Conservation (phyloP, 176 grass and related monocot genomes). For the Phyllostachys edulis region DNA sequence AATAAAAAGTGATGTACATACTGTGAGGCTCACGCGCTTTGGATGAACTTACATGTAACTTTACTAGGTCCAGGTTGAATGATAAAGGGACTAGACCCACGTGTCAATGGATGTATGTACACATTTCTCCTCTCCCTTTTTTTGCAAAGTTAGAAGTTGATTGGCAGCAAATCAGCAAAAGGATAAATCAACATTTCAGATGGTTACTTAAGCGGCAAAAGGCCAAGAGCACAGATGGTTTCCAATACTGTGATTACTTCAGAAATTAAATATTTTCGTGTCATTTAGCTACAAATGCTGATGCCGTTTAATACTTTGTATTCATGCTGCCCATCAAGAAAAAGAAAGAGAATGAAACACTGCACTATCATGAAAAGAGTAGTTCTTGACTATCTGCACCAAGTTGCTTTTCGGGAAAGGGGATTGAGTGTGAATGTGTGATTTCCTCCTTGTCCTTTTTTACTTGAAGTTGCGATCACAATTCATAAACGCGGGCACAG, state of each 20-base stretch:
- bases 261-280: not conserved
- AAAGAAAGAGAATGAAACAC: not conserved
- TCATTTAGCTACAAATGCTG: not conserved
- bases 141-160: not conserved
- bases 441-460: not conserved
- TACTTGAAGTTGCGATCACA: not conserved
- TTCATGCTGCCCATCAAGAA: not conserved
- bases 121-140: not conserved
- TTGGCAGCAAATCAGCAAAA: not conserved
- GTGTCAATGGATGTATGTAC: not conserved
- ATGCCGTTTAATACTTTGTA: not conserved
- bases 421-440: not conserved
- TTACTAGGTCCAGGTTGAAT: not conserved
- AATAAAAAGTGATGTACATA: conserved; percentile 7
- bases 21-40: not conserved
- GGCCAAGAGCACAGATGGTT: not conserved
- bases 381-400: not conserved
- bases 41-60: conserved; percentile 20
- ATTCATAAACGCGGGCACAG: not conserved
- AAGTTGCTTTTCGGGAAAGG: not conserved
- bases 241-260: not conserved
- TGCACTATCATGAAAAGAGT: not conserved
- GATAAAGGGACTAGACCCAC: not conserved
- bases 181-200: not conserved
- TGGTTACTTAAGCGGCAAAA: not conserved